phyloP scores from a whole-genome alignment of 2,329 filamentous ascomycete species.

The Aspergillus aculeatus region DNA sequence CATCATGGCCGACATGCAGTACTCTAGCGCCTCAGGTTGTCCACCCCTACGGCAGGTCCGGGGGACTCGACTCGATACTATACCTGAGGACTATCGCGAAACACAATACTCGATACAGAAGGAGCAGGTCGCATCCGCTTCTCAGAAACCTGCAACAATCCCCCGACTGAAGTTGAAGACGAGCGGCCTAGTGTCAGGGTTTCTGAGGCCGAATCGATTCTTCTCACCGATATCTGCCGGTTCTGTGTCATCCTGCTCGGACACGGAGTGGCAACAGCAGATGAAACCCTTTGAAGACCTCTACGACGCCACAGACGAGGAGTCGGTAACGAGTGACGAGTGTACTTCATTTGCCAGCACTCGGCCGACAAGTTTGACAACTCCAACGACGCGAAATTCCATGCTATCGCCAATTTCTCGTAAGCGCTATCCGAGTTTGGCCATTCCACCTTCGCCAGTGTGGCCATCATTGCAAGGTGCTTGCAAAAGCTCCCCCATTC shows the following conservation, averaged over 20 bases:
- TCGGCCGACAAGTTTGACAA: constrained; percentile 51
- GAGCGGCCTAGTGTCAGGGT: constrained; percentile 25
- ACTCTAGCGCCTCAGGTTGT: constrained; percentile 52
- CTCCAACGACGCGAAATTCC: constrained; percentile 41
- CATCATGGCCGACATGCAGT: constrained; percentile 49
- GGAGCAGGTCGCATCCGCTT: constrained; percentile 3
- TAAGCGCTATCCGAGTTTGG: constrained; percentile 56
- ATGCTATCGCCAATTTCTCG: constrained; percentile 40
- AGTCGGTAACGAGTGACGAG: constrained; percentile 55
- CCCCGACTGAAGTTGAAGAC: constrained; percentile 39
- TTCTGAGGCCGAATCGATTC: constrained; percentile 25
- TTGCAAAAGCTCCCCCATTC: constrained; percentile 48
- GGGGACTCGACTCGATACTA: constrained; percentile 61
- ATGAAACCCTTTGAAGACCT: constrained; percentile 79
- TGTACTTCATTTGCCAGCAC: constrained; percentile 50
- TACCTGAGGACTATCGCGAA: constrained; percentile 57
- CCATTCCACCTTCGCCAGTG: constrained; percentile 58
- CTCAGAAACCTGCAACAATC: background rate
- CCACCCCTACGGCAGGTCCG: constrained; percentile 58
- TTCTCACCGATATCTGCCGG: constrained; percentile 35
- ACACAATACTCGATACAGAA: constrained; percentile 22
- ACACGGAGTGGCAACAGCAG: constrained; percentile 63
- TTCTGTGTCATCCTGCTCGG: constrained; percentile 42
- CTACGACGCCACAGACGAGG: constrained; percentile 82
- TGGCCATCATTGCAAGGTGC: constrained; percentile 59